These are phyloP conservation scores for Pseudonitzschia pungens DNA, from an alignment of 108 stramenopile species.

Conservation along the genomic window DNA sequence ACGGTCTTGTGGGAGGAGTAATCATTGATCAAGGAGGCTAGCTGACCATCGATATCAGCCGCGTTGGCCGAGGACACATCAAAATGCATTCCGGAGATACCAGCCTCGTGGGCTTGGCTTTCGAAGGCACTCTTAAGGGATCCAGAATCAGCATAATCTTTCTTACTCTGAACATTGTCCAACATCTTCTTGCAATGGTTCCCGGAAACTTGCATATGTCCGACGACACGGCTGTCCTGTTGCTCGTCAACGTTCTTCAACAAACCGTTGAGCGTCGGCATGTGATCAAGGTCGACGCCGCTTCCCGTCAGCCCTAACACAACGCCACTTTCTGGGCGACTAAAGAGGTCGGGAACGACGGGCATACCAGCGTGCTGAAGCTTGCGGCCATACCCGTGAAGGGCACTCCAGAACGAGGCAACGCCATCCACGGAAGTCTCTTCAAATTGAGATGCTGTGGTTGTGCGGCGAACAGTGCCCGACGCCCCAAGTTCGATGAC, in stretches of 20 bases:
- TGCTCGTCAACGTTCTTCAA: constrained; percentile 23
- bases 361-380: constrained; percentile 73
- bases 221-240: constrained; percentile 47
- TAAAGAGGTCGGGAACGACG: constrained; percentile 84
- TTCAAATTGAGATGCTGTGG: constrained; percentile 19
- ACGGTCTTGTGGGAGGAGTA: constrained; percentile 48
- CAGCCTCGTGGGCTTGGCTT: constrained; percentile 31
- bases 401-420: constrained; percentile 64
- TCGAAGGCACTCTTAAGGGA: constrained; percentile 21
- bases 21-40: constrained; percentile 46
- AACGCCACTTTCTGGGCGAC: constrained; percentile 62
- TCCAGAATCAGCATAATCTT: constrained; percentile 14
- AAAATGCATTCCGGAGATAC: constrained; percentile 56
- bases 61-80: constrained; percentile 48
- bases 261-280: constrained; percentile 54
- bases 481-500: constrained; percentile 75
- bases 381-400: constrained; percentile 56
- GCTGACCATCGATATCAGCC: constrained; percentile 51
- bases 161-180: constrained; percentile 20
- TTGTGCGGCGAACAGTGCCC: constrained; percentile 67
- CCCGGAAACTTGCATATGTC: constrained; percentile 59
- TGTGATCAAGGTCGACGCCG: constrained; percentile 52
- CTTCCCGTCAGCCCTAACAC: constrained; percentile 64
- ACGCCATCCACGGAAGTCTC: constrained; percentile 63
- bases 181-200: constrained; percentile 33